Base-by-base conservation (phyloP, 73 alveolate species). In the Paramecium biaurelia region DNA sequence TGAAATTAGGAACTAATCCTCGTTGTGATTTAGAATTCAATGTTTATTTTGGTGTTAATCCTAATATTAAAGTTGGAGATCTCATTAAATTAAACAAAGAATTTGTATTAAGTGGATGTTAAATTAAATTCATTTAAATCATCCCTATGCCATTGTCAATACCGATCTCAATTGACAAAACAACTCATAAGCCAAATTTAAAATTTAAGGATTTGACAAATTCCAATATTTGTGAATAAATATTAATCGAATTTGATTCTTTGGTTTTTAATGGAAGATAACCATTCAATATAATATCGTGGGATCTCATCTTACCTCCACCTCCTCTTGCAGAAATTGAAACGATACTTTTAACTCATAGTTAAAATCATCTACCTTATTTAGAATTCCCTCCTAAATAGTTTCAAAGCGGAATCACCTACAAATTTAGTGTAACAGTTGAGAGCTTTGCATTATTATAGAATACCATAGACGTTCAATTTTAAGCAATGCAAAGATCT, bases 241-340 rank as follows among this genome's bases (percentile, higher is more conserved):
- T 63, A 0, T 26, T 11, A 26, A 63, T 63, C 2, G 84, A 63
- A 34, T 63, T 63, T 63, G 84, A 26, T 32, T 26, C 38, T 2
- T 34, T 28, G 24, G 38, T 7, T 0, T 35, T 28, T 32, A 38
- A 72, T 72, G 86, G 86, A 35, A 37, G n/a, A 34, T 15, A 38
- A 72, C 5, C 18, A 35, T 72, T 72, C 7, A 4, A 72, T 14
- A 72, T 72, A 8, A 1, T 34, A 10, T 35, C 56, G 0, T 72
- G 86, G 86, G 35, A 72, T 72, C 53, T 72, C 32, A 12, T 72
- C 5, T 37, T 72, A 20, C 86, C 86, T 21, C 20, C 86, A 34
- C 57, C 38, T 9, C 56, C 56, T 34, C 7, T 3, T 7, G 21
- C 32, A n/a, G 18, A 32, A 4, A 12, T 63, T 24, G 45, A 63